Evolutionary conservation across 1,284 basidiomycete species (phyloP), one percentile per base, ranked within the genome.

Genomic region (Taiwanofungus camphoratus): DNA sequence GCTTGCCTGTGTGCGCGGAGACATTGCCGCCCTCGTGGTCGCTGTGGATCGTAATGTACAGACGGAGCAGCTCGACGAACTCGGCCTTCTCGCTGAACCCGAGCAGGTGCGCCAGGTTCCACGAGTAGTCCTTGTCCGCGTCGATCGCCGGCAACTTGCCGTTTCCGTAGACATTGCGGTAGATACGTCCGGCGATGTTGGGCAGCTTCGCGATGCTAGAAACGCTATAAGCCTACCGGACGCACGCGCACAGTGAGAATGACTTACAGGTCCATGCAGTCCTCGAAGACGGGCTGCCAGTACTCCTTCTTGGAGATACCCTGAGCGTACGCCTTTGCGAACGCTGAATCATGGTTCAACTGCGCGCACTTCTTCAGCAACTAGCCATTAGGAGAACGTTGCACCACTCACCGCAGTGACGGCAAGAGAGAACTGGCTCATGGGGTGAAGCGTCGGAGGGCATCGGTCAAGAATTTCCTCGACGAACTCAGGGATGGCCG

Each of bases 21-120:
- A 99, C 95, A 62, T 98, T 98, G 42, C 95, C 95, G 65, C 95
- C 95, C 70, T 98, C 94, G 71, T 98, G 94, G 67, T 98, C 94
- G 62, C 89, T 87, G 79, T 99, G 95, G 61, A 99, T 95, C 60
- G 93, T 95, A 68, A 98, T 85, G 78, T 98, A 99, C 49, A 98
- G 79, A 57, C 95, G 82, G 68, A 98, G 82, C 52, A 97, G 81
- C 70, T 99, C 95, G 52, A 95, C 88, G 55, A 99, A 97, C 44
- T 80, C 85, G 48, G 78, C 68, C 58, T 92, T 89, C 53, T 92
- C 87, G 46, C 89, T 92, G 63, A 91, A 97, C 53, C 95, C 95
- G 51, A 98, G 89, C 53, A 96, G 81, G 56, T 82, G 83, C 40
- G 94, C 77, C 57, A 96, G 79, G 71, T 99, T 99, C 68, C 85